phyloP scores from a whole-genome alignment of 2,329 filamentous ascomycete genomes.

The Fusarium sp. region DNA sequence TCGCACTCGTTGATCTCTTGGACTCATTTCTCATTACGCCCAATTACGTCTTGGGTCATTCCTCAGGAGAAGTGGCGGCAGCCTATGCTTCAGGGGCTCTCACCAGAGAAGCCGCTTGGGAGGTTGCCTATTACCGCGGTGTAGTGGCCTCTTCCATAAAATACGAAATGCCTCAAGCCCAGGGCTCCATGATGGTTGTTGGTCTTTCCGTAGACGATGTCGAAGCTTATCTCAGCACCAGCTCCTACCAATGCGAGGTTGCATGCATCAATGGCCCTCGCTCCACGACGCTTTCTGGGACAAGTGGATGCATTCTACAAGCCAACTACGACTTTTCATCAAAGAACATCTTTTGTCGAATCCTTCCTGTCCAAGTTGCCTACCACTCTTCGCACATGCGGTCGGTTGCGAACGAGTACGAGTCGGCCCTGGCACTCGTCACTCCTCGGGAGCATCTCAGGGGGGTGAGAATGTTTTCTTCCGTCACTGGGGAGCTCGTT shows the following conservation, averaged over 20 bases:
- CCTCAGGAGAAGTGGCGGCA: conserved; percentile 59
- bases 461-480: conserved; percentile 53
- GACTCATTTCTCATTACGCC: conserved; percentile 47
- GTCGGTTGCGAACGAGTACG: conserved; percentile 51
- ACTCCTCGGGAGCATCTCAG: conserved; percentile 15
- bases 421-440: conserved; percentile 40
- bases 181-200: conserved; percentile 56
- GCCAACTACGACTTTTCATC: conserved; percentile 47
- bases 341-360: conserved; percentile 47
- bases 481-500: conserved; percentile 48
- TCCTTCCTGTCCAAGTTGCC: conserved; percentile 52
- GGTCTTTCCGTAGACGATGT: conserved; percentile 46
- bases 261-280: conserved; percentile 58
- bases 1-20: conserved; percentile 56
- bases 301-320: conserved; percentile 43
- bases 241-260: conserved; percentile 44
- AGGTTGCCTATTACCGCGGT: conserved; percentile 55
- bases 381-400: conserved; percentile 60
- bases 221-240: conserved; percentile 39
- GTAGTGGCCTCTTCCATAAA: conserved; percentile 46
- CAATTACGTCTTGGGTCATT: conserved; percentile 54
- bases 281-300: conserved; percentile 58
- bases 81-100: conserved; percentile 54
- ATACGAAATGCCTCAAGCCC: conserved; percentile 13
- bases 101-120: conserved; percentile 51